Conservation (phyloP, 176 grass and related monocot species). For the Eleusine indica region DNA sequence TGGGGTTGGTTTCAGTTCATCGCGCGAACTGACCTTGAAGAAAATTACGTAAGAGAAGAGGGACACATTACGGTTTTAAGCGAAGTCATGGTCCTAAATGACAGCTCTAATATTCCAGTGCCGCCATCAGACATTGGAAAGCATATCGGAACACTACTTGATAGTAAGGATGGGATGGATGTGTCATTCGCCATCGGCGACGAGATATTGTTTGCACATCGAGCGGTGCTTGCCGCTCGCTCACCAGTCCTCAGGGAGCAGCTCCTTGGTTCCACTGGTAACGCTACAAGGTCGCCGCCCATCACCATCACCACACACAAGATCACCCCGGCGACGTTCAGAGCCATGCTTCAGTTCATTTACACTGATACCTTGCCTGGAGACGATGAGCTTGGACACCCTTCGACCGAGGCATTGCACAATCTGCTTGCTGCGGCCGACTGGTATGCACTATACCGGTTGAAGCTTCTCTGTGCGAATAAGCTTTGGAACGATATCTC, state of each 20-base stretch:
- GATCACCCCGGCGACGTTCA: no score
- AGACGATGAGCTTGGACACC: not conserved
- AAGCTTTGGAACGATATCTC: constrained; percentile 34
- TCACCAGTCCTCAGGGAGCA: constrained; percentile 42
- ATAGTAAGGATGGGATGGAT: no score
- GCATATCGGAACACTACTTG: no score
- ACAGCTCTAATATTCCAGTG: no score
- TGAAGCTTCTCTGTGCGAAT: constrained; percentile 50
- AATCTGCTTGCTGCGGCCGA: constrained; percentile 56
- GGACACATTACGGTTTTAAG: no score
- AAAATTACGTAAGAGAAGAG: no score
- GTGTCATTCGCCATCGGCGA: constrained; percentile 31
- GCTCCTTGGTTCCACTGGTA: constrained; percentile 31
- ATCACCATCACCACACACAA: not conserved
- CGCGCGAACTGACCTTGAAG: no score
- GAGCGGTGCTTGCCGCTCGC: constrained; percentile 33
- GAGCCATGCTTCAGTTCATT: no score
- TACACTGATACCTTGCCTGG: no score
- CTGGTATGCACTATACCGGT: constrained; percentile 49
- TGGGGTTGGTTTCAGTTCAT: no score
- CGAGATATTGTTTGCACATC: constrained; percentile 42
- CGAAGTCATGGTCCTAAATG: no score
- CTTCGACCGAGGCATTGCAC: not conserved
- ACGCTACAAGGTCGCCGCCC: not conserved
- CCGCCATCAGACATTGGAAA: no score